phyloP scores from a whole-genome alignment of 306 rosid species.

The Fagus crenata region DNA sequence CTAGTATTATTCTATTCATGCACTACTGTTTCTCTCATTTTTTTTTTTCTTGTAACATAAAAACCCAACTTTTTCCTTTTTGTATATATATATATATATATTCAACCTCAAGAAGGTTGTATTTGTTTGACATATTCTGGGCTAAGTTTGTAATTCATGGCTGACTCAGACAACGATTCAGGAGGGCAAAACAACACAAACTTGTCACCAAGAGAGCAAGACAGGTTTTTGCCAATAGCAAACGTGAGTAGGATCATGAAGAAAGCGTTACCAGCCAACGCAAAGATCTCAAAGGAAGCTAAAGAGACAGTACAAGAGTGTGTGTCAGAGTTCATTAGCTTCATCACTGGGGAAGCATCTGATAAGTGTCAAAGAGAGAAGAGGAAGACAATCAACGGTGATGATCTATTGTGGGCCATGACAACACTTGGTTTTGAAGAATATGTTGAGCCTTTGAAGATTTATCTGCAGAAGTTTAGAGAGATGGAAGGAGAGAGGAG shows the following conservation, averaged over 20 bases:
- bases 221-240: slow-evolving; percentile 56
- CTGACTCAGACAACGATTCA: slow-evolving; percentile 59
- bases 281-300: slow-evolving; percentile 61
- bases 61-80: not conserved
- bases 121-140: not conserved
- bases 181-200: slow-evolving; percentile 41
- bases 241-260: slow-evolving; percentile 69
- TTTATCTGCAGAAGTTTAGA: slow-evolving; percentile 50
- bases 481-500: slow-evolving; percentile 57
- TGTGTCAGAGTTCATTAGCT: slow-evolving; percentile 59
- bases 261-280: slow-evolving; percentile 57
- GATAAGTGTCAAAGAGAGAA: slow-evolving; percentile 65
- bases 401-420: slow-evolving; percentile 69
- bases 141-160: slow-evolving; percentile 32
- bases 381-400: slow-evolving; percentile 60
- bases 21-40: not conserved
- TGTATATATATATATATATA: not conserved
- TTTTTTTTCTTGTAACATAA: not conserved
- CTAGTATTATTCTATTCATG: not conserved
- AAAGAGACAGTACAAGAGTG: slow-evolving; percentile 67
- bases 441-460: slow-evolving; percentile 60
- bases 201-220: slow-evolving; percentile 46
- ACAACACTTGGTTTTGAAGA: slow-evolving; percentile 55
- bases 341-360: slow-evolving; percentile 57
- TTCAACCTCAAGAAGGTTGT: not conserved